These are phyloP conservation scores for Aspergillus haitiensis DNA, from an alignment of 495 filamentous ascomycete genomes.

Conservation along the genomic window DNA sequence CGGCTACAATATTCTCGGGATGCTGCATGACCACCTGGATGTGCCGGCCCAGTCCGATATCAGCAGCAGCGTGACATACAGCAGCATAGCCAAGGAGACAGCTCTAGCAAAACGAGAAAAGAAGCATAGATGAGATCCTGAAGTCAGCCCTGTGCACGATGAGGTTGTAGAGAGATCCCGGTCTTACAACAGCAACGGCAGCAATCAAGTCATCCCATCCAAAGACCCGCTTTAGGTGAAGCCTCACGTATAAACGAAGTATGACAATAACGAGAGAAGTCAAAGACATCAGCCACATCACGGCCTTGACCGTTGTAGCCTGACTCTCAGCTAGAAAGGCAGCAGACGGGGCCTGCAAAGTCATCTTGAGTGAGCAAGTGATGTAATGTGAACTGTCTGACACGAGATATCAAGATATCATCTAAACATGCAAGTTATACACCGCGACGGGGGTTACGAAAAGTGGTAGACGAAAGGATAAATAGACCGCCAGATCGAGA, in stretches of 20 bases:
- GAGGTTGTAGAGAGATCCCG: not conserved
- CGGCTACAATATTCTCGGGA: conserved; percentile 23
- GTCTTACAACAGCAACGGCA: conserved; percentile 25
- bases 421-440: not conserved
- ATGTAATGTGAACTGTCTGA: not conserved
- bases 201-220: conserved; percentile 34
- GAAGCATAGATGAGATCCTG: not conserved
- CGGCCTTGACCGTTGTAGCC: conserved; percentile 25
- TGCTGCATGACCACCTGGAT: conserved; percentile 18
- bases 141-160: not conserved
- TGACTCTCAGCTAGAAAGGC: conserved; percentile 15
- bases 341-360: conserved; percentile 4
- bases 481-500: conserved; percentile 4
- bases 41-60: conserved; percentile 23
- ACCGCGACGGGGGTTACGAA: not conserved
- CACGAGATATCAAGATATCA: not conserved
- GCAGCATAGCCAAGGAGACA: conserved; percentile 28
- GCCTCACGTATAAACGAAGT: conserved; percentile 28
- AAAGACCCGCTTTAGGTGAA: conserved; percentile 27
- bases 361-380: not conserved
- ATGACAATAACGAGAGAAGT: conserved; percentile 24
- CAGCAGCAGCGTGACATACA: conserved; percentile 28
- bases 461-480: not conserved
- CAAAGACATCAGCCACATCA: conserved; percentile 32
- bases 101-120: conserved; percentile 3